A percentile compares a stretch with the other conserved stretches of the same genome.
Evolutionary conservation across 2,329 filamentous ascomycete genomes (phyloP).

Genomic region (Alternaria hordeiaustralica): DNA sequence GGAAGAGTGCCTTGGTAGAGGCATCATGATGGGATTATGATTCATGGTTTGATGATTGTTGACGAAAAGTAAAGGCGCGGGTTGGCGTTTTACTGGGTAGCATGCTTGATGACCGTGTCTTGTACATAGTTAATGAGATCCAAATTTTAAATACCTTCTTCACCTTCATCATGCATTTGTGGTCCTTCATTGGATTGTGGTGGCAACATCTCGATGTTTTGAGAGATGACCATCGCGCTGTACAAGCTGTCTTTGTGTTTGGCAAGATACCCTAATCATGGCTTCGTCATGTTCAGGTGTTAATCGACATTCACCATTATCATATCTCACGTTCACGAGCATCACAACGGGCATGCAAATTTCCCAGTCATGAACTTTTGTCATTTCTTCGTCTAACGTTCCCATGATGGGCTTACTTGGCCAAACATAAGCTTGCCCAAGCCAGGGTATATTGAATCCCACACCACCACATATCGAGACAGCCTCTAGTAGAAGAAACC

Average conservation of each 20-base stretch:
- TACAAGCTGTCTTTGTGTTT: not conserved
- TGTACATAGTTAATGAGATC: constrained; percentile 19
- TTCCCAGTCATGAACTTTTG: constrained; percentile 29
- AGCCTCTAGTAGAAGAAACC: constrained; percentile 94
- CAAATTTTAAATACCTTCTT: not conserved
- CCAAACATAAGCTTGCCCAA: constrained; percentile 33
- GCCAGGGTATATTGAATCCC: constrained; percentile 40
- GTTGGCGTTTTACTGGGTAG: constrained; percentile 3
- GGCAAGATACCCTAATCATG: not conserved
- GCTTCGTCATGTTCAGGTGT: not conserved
- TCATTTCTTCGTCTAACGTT: constrained; percentile 42
- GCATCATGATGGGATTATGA: constrained; percentile 8
- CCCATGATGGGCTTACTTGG: constrained; percentile 34
- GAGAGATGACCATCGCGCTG: no score
- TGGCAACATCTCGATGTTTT: not conserved
- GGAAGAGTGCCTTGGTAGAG: not conserved
- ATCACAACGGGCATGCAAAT: not conserved
- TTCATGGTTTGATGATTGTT: constrained; percentile 8
- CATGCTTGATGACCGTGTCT: not conserved
- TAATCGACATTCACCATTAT: not conserved
- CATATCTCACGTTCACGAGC: not conserved
- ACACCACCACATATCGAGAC: constrained; percentile 24
- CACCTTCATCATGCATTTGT: not conserved
- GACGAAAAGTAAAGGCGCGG: not conserved
- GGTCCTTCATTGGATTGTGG: no score